Base-by-base conservation (phyloP, 768 basidiomycete species). In the Saitozyma podzolica region DNA sequence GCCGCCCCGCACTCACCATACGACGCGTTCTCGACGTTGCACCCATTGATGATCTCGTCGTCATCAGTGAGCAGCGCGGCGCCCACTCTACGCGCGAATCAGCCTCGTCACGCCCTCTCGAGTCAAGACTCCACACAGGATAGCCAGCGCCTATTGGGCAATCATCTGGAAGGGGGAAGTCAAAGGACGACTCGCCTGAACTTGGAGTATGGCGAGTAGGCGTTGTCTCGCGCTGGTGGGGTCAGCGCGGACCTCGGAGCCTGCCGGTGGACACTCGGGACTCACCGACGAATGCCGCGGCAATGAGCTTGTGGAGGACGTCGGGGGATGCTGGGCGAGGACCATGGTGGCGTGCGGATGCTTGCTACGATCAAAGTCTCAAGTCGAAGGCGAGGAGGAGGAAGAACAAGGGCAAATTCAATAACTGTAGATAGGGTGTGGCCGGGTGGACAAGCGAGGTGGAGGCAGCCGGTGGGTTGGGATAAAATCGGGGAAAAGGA, bases 11-110 rank as follows among this genome's bases (percentile, higher is more conserved):
- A 68, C 78, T 29, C 17, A 93, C 94, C 92, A 71, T 91, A 91
- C 0, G 89, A 89, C 0, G 92, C 92, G 71, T 96, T 97, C 82
- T 99, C 96, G 63, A 98, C 84, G 77, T 96, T 97, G 40, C 89
- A 88, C 6, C 95, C 93, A 64, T 85, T 88, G 62, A 95, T 85
- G 19, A 95, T 85, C 9, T 82, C 78, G 48, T 70, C 75, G 40
- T 88, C 85, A 0, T 84, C 74, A 2, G 87, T 82, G 16, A 97
- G 80, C 10, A 97, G 80, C 1, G 92, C 90, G 0, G 93, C 94
- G 0, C 95, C 95, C 14, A 97, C 95, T 16, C 65, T 68, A 41
- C 8, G 6, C n/a, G 29, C 54, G 9, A 41, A 8, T 64, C 47
- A 55, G 50, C 41, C 29, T 54, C 50, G 45, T 40, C n/a, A n/a